phyloP scores from a whole-genome alignment of 345 rosid species.

The Trapa bicornis region DNA sequence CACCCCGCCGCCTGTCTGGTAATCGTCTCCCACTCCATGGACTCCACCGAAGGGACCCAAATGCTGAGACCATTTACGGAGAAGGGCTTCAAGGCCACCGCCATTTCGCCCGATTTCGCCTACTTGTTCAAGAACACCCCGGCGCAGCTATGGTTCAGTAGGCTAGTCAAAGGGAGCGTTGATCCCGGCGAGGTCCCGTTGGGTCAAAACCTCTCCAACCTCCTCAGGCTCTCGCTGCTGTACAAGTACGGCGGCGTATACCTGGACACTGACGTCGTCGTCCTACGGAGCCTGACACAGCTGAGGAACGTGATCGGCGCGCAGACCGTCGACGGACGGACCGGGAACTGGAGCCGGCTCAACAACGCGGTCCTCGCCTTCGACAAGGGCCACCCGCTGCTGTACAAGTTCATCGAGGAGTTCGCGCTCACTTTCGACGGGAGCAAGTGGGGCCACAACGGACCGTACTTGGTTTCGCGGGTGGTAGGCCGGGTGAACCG shows the following conservation, averaged over 20 bases:
- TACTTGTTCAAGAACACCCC: conserved; percentile 45
- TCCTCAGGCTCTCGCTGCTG: conserved; percentile 57
- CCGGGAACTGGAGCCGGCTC: conserved; percentile 70
- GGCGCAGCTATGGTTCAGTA: conserved; percentile 57
- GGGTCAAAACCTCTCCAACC: conserved; percentile 84
- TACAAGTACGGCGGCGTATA: conserved; percentile 79
- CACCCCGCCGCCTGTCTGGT: conserved; percentile 58
- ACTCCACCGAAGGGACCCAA: conserved; percentile 34
- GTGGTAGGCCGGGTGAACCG: conserved; percentile 41
- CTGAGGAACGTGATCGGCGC: conserved; percentile 70
- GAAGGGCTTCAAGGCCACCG: conserved; percentile 34
- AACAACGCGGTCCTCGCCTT: conserved; percentile 78
- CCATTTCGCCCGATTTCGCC: conserved; percentile 53
- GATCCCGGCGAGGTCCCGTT: conserved; percentile 70
- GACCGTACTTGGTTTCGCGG: conserved; percentile 81
- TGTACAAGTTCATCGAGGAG: conserved; percentile 64
- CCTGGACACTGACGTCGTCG: conserved; percentile 64
- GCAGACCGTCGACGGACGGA: conserved; percentile 41
- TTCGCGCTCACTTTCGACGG: conserved; percentile 76
- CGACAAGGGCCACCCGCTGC: conserved; percentile 65
- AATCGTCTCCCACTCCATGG: conserved; percentile 63
- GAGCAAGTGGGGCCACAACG: conserved; percentile 94
- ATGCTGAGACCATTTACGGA: conserved; percentile 40
- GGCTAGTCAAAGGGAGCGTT: conserved; percentile 37
- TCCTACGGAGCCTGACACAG: conserved; percentile 32